Base-by-base conservation (phyloP, 768 basidiomycete species). In the Calocybe cyanea region DNA sequence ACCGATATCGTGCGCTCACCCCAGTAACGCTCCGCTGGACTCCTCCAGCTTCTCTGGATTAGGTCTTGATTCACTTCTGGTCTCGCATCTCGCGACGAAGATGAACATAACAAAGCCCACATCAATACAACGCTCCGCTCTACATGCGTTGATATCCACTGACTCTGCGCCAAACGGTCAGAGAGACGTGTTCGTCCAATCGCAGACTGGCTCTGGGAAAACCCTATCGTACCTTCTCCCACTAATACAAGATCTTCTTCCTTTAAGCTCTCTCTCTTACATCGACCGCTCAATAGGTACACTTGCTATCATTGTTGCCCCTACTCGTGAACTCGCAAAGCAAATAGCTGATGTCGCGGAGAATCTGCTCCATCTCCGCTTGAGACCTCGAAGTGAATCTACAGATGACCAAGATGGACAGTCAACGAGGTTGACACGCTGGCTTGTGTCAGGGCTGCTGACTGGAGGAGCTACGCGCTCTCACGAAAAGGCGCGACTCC, bases 341-440 rank as follows among this genome's bases (percentile, higher is more conserved):
- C 96, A 99, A 60, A 97, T 97, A 43, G 92, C 87, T 7, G 92
- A 96, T 56, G 94, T 98, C n/a, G 74, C 97, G 10, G 91, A 92
- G 53, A 69, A 74, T 13, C 65, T 98, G 5, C 73, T 98, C 3
- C 78, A 81, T 56, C 75, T 96, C 47, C 86, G 85, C 43, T 74
- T 87, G 37, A 75, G 85, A 14, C 71, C 76, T 3, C 73, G 72
- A 42, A 75, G 73, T 34, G 80, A 83, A 49, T 60, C 68, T 2
- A 73, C 76, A 3, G 73, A 81, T 35, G 70, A 75, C 24, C 56
- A 64, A 15, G 72, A 71, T 5, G 66, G 67, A 36, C 64, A 63
- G 9, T 67, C 71, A 6, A 61, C 62, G 5, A 65, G 75, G 9
- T 67, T 90, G 44, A 90, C 93, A 0, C 82, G 96, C 30, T 96